These are phyloP conservation scores for Trichoderma sp. DNA, from an alignment of 2,329 filamentous ascomycete species.

Conservation along the genomic window DNA sequence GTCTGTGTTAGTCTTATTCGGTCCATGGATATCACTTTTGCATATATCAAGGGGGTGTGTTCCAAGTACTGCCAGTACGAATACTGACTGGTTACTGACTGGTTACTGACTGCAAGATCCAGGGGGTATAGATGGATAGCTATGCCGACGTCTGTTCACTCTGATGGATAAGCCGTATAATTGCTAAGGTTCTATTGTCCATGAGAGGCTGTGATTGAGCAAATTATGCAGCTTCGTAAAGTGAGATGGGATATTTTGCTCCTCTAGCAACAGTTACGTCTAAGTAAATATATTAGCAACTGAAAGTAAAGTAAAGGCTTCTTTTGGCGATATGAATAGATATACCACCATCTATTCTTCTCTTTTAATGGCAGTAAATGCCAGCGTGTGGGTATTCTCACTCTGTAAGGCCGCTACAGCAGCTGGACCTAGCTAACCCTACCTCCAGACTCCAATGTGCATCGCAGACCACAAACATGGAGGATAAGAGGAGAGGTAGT, in stretches of 20 bases:
- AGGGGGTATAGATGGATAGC: neutral
- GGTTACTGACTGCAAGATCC: neutral
- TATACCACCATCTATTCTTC: neutral
- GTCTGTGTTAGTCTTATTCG: neutral
- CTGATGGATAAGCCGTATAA: neutral
- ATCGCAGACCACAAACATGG: neutral
- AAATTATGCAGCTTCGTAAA: neutral
- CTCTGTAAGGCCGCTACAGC: neutral
- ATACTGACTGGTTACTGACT: neutral
- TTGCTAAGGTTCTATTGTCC: neutral
- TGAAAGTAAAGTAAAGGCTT: neutral
- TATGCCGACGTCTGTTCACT: neutral
- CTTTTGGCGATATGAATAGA: neutral
- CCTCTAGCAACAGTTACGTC: neutral
- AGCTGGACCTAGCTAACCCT: neutral
- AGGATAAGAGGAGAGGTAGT: neutral
- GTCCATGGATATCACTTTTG: neutral
- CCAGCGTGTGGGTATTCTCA: neutral
- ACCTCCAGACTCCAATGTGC: neutral
- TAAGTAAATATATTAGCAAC: neutral
- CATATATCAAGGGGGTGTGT: neutral
- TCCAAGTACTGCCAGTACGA: neutral
- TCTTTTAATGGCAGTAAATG: too few species aligned
- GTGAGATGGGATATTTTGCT: neutral
- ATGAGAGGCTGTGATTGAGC: neutral